Evolutionary conservation across 202 grass and related monocot species (phyloP), one percentile per base, ranked within the genome.

Genomic region (Setaria italica): DNA sequence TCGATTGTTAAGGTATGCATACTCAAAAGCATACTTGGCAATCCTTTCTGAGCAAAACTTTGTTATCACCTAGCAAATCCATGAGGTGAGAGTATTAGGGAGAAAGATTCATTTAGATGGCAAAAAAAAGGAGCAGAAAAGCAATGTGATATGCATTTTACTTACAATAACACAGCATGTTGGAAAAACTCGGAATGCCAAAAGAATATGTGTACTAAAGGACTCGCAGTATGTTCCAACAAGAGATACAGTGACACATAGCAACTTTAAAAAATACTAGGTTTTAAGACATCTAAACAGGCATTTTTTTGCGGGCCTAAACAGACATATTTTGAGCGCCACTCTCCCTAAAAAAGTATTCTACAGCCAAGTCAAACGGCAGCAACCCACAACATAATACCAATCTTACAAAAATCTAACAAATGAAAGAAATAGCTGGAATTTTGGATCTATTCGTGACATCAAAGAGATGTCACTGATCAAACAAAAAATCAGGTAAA

Each of bases 1-100:
- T 89, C 93, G 88, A 85, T 95, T 95, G 76, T 95, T 95, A 72
- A 95, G 88, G 86, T 93, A 95, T 72, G 93, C 93, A 80, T 95
- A 92, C 88, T 95, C 93, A 88, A 95, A 95, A 53, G 93, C 93
- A 85, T 95, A 95, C 60, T 93, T 95, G 5, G 93, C 93, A 74
- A 95, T 93, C 72, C 90, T 92, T 77, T 95, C 93, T 62, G 93
- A 95, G 88, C 90, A 95, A 72, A 91, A 95, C 70, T 95, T 95
- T 62, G 93, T 95, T 70, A 95, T 95, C 77, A 95, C 90, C 93
- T 95, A 79, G 42, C 29, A 92, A 80, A 72, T 85, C 50, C 41
- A 89, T 79, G 75, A 41, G 70, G 47, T 85, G 34, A 81, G 62
- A 67, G 57, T 84, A 77, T 57, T 82, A 84, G 47, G 21, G 20